Evolutionary conservation across 2,329 filamentous ascomycete species (phyloP).

Genomic region (Truncatella angustata): DNA sequence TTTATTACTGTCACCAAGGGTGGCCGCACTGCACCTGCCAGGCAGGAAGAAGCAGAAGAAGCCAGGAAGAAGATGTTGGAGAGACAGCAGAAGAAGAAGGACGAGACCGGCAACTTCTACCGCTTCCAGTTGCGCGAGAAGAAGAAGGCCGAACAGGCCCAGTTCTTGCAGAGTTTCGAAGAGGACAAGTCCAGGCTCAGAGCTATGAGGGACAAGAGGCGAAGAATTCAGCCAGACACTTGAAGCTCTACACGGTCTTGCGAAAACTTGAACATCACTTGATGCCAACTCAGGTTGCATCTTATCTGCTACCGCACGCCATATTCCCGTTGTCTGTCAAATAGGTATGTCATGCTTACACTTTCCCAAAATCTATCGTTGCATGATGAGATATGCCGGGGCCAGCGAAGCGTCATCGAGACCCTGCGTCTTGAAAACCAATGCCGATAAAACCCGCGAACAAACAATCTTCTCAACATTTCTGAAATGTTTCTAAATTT

Average conservation of each 20-base stretch:
- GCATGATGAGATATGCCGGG: slow-evolving; percentile 51
- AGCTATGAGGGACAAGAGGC: slow-evolving; percentile 67
- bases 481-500: slow-evolving; percentile 44
- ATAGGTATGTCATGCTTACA: no score
- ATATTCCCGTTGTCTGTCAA: no score
- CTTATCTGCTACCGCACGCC: no score
- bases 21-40: slow-evolving; percentile 70
- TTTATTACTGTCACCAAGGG: slow-evolving; percentile 90
- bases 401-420: slow-evolving; percentile 42
- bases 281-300: no score
- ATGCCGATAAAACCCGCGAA: slow-evolving; percentile 64
- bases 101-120: slow-evolving; percentile 72
- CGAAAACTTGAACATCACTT: not conserved
- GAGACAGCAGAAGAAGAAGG: slow-evolving; percentile 60
- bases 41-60: slow-evolving; percentile 67
- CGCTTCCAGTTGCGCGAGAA: slow-evolving; percentile 79
- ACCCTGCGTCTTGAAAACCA: slow-evolving; percentile 21
- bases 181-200: slow-evolving; percentile 71
- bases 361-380: not conserved
- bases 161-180: slow-evolving; percentile 70
- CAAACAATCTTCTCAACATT: slow-evolving; percentile 62
- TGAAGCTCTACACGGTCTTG: slow-evolving; percentile 25
- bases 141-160: slow-evolving; percentile 71
- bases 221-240: slow-evolving; percentile 55
- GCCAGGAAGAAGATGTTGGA: slow-evolving; percentile 59